Percentiles rank a stretch among this genome's conserved stretches.
Conservation (phyloP, 768 basidiomycete genomes). For the Lenzites betulinus region DNA sequence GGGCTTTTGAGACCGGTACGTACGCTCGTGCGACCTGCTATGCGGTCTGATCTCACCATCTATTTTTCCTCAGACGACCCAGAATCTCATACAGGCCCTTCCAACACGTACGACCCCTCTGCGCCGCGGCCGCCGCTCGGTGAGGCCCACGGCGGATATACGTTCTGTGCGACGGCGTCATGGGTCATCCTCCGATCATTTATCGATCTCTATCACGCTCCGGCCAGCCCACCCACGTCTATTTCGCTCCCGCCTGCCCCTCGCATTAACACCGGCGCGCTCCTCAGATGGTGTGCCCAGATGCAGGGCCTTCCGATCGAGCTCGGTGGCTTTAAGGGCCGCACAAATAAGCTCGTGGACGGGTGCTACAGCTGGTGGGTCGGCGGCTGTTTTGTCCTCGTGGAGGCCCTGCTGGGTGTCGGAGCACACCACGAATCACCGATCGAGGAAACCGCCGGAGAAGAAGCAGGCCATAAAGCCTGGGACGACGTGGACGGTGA, state of each 20-base stretch:
- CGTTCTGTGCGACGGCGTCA: constrained; percentile 88
- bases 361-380: constrained; percentile 99
- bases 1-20: constrained; percentile 28
- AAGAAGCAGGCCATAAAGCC: constrained; percentile 37
- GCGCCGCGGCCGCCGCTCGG: constrained; percentile 76
- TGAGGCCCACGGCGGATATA: constrained; percentile 98
- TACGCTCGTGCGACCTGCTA: constrained; percentile 58
- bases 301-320: constrained; percentile 87
- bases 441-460: constrained; percentile 29
- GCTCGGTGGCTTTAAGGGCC: constrained; percentile 88
- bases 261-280: constrained; percentile 54
- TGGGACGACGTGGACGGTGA: constrained; percentile 79
- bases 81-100: neutral
- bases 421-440: constrained; percentile 22
- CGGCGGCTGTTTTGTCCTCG: constrained; percentile 79
- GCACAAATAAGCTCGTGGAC: constrained; percentile 98
- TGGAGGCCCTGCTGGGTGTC: constrained; percentile 55
- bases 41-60: constrained; percentile 31
- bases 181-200: constrained; percentile 77
- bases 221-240: neutral
- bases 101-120: constrained; percentile 28
- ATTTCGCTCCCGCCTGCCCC: constrained; percentile 32
- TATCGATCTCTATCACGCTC: constrained; percentile 30
- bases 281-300: constrained; percentile 79
- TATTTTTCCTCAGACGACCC: constrained; percentile 5